Conservation (phyloP, 768 basidiomycete genomes). For the Plicaturopsis crispa region DNA sequence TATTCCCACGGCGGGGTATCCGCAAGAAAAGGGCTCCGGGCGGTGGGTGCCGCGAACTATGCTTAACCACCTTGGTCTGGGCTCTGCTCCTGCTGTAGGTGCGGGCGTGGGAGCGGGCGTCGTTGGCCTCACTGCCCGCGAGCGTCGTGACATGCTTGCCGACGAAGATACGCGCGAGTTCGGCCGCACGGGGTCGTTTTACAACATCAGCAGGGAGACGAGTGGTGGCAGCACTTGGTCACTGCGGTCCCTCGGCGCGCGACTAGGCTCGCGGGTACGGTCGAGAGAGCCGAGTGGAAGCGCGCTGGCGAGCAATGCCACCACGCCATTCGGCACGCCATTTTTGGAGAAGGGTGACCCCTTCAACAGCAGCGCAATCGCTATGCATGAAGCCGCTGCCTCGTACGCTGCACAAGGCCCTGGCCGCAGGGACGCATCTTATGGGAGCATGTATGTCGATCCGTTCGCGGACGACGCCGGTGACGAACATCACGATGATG, state of each 20-base stretch:
- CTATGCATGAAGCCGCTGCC: conserved; percentile 28
- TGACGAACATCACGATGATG: conserved; percentile 26
- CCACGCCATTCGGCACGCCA: conserved; percentile 14
- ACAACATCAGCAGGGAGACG: conserved; percentile 22
- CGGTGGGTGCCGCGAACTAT: conserved; percentile 4
- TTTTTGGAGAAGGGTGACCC: conserved; percentile 44
- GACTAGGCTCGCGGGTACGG: conserved; percentile 14
- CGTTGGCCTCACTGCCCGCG: conserved; percentile 13
- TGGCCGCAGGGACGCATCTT: conserved; percentile 7
- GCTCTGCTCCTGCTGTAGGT: conserved; percentile 7
- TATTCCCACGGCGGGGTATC: conserved; percentile 22
- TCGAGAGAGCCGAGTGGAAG: conserved; percentile 29
- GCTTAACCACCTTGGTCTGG: conserved; percentile 5
- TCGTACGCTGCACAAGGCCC: conserved; percentile 16
- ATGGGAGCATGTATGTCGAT: conserved; percentile 35
- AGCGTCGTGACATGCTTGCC: conserved; percentile 66
- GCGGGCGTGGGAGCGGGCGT: conserved; percentile 27
- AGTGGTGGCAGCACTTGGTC: conserved; percentile 49
- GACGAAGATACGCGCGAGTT: conserved; percentile 66
- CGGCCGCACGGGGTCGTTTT: conserved; percentile 11
- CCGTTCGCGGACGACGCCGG: conserved; percentile 35
- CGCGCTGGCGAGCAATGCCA: conserved; percentile 25
- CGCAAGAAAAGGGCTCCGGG: conserved; percentile 4
- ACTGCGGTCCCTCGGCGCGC: conserved; percentile 29
- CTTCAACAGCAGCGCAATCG: conserved; percentile 36